Evolutionary conservation across 176 grass and related monocot genomes (phyloP).

Genomic region (Lolium rigidum): DNA sequence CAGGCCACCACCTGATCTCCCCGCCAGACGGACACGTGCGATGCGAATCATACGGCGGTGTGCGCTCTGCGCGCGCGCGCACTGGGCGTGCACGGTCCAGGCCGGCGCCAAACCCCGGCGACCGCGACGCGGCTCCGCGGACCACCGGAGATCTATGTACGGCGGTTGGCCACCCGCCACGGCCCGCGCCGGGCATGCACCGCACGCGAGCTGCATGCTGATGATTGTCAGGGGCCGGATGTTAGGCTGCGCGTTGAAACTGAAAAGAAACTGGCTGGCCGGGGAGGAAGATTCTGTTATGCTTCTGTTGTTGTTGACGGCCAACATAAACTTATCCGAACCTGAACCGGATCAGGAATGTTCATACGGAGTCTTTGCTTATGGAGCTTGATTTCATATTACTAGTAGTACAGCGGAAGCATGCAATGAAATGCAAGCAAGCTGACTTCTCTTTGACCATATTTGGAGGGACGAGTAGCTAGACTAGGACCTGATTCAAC

Average conservation of each 20-base stretch:
- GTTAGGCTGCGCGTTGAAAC: slow-evolving; percentile 22
- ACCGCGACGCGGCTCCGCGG: slow-evolving; percentile 18
- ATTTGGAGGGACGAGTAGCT: too few species aligned
- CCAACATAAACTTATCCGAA: not conserved
- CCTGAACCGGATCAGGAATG: not conserved
- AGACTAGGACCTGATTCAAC: too few species aligned
- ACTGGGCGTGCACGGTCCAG: not conserved
- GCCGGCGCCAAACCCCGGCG: not conserved
- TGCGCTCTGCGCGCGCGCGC: too few species aligned
- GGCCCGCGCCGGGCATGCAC: slow-evolving; percentile 6
- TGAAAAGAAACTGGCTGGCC: not conserved
- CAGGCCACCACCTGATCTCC: not conserved
- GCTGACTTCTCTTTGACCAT: not conserved
- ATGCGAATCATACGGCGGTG: too few species aligned
- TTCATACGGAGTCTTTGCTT: not conserved
- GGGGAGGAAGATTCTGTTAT: not conserved
- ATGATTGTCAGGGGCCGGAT: not conserved
- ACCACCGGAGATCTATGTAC: not conserved
- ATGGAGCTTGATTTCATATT: not conserved
- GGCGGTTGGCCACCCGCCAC: slow-evolving; percentile 36
- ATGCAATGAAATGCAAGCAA: not conserved
- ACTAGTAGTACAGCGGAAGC: not conserved
- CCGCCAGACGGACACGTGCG: not conserved
- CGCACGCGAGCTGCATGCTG: not conserved
- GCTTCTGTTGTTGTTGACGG: not conserved